phyloP scores from a whole-genome alignment of 495 filamentous ascomycete species.

The Aspergillus conjunctus region DNA sequence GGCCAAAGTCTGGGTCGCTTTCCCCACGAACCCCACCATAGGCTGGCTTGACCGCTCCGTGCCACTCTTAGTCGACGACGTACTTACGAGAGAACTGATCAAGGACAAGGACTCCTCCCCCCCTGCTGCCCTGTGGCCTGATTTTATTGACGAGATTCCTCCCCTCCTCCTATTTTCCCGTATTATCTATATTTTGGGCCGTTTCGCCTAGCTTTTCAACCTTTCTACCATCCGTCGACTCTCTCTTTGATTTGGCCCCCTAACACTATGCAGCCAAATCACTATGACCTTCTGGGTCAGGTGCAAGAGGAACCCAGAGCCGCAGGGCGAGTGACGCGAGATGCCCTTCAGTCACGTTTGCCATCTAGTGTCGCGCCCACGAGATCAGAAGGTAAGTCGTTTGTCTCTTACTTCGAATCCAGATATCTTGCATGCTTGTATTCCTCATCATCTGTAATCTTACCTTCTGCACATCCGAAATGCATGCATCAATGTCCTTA shows the following conservation, averaged over 20 bases:
- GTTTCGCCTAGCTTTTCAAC: not conserved
- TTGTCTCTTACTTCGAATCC: conserved; percentile 22
- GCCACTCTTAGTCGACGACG: not conserved
- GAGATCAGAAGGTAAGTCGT: conserved; percentile 51
- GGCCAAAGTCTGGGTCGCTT: conserved; percentile 16
- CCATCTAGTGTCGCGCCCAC: conserved; percentile 41
- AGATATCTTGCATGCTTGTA: conserved; percentile 24
- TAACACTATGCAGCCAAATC: conserved; percentile 46
- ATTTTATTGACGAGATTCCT: conserved; percentile 4
- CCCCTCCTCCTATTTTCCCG: conserved; percentile 18
- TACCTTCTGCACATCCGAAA: conserved; percentile 21
- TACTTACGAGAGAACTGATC: conserved; percentile 5
- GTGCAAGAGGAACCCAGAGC: conserved; percentile 42
- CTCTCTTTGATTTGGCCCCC: conserved; percentile 15
- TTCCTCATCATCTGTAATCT: conserved; percentile 12
- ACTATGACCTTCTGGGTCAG: conserved; percentile 51
- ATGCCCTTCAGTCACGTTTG: conserved; percentile 41
- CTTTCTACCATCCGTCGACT: not conserved
- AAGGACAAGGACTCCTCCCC: conserved; percentile 6
- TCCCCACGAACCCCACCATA: conserved; percentile 22
- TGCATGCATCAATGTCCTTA: conserved; percentile 17
- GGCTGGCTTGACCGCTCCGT: conserved; percentile 18
- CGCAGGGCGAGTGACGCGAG: conserved; percentile 45
- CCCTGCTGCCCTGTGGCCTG: conserved; percentile 9
- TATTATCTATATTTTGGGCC: conserved; percentile 34